Evolutionary conservation across 495 filamentous ascomycete genomes (phyloP).

Genomic region (Trichocladium antarcticum): DNA sequence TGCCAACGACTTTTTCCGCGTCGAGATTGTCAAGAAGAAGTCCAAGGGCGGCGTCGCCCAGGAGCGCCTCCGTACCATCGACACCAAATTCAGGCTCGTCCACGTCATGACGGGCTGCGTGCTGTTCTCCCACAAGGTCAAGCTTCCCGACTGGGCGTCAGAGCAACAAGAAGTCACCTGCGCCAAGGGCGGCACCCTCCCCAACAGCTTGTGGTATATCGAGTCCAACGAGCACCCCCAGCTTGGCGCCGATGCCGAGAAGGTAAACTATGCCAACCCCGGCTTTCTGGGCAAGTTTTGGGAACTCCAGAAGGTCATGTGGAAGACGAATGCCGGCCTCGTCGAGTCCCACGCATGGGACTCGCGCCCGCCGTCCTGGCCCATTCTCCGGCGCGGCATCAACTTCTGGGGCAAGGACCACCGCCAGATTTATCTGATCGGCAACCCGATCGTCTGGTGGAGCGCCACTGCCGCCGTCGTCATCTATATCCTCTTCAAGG

Average conservation of each 20-base stretch:
- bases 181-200: conserved; percentile 80
- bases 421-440: conserved; percentile 91
- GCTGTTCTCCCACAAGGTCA: conserved; percentile 96
- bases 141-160: conserved; percentile 91
- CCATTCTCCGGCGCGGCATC: conserved; percentile 84
- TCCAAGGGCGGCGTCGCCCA: conserved; percentile 73
- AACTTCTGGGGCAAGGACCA: conserved; percentile 98
- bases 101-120: conserved; percentile 96
- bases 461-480: conserved; percentile 69
- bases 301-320: conserved; percentile 99
- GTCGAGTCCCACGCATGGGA: conserved; percentile 98
- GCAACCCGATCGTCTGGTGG: conserved; percentile 96
- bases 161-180: conserved; percentile 98
- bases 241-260: conserved; percentile 64
- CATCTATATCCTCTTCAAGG: conserved; percentile 75
- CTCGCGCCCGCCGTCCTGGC: conserved; percentile 89
- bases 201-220: conserved; percentile 95
- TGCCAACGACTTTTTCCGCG: conserved; percentile 88
- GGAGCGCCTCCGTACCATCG: conserved; percentile 79
- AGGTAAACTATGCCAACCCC: conserved; percentile 88
- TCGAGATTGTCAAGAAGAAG: conserved; percentile 87
- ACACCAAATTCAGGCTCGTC: conserved; percentile 90
- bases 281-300: conserved; percentile 98
- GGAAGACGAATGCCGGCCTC: conserved; percentile 92
- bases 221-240: conserved; percentile 77